These are phyloP conservation scores for Tricholoma matsutake DNA, from an alignment of 768 basidiomycete genomes.

Conservation along the genomic window DNA sequence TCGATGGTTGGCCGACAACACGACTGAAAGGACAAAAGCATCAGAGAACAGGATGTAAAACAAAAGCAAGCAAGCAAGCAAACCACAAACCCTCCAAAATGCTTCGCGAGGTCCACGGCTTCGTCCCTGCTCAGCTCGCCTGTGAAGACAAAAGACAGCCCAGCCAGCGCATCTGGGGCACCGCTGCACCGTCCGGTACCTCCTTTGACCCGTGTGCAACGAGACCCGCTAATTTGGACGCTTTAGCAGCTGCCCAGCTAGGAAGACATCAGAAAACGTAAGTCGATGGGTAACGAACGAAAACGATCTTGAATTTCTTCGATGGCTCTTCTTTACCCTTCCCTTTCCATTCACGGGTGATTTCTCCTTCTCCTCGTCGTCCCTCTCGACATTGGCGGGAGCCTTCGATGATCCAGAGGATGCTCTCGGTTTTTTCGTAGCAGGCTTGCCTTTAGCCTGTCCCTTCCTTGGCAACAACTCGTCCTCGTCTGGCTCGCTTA, in stretches of 20 bases:
- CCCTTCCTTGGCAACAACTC: constrained; percentile 7
- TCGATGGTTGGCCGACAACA: constrained; percentile 83
- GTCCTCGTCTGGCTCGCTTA: constrained; percentile 15
- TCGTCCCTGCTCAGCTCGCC: constrained; percentile 90
- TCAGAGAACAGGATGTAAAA: neutral
- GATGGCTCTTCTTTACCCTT: constrained; percentile 17
- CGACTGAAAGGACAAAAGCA: constrained; percentile 46
- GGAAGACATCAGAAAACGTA: neutral
- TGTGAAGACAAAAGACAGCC: constrained; percentile 92
- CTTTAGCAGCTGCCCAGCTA: constrained; percentile 48
- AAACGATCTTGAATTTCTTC: constrained; percentile 27
- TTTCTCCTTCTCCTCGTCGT: constrained; percentile 12
- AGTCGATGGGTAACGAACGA: neutral
- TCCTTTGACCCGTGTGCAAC: constrained; percentile 63
- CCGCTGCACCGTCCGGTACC: constrained; percentile 77
- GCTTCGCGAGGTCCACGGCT: constrained; percentile 83
- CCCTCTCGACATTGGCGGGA: constrained; percentile 7
- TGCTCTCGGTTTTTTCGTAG: constrained; percentile 15
- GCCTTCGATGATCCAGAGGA: constrained; percentile 1
- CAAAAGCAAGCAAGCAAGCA: neutral
- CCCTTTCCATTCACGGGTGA: constrained; percentile 11
- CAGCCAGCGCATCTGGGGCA: constrained; percentile 69
- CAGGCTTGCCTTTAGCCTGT: constrained; percentile 13
- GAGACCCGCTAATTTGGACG: constrained; percentile 60
- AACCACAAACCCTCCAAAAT: constrained; percentile 80